Base-by-base conservation (phyloP, 2,329 filamentous ascomycete genomes). In the Fusarium kyushuense region DNA sequence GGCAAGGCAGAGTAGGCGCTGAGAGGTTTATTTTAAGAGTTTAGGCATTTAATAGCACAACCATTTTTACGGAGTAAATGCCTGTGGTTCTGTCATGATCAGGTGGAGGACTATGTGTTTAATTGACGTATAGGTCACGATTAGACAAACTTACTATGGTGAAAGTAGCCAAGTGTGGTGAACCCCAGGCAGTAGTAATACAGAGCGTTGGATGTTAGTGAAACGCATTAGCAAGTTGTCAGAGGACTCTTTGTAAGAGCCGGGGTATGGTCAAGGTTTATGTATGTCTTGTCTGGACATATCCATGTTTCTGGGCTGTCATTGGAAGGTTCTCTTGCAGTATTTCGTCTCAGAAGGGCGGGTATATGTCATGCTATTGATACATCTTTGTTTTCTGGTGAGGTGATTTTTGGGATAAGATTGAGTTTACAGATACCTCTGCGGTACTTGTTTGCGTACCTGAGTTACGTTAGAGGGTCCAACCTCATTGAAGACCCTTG, bases 1-100 rank as follows among this genome's bases (percentile, higher is more conserved):
- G 40, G 54, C 52, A 51, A 53, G 46, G 13, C n/a, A 62, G 54
- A 63, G 65, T 77, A 77, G 70, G 76, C 74, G 75, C 76, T 69
- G 69, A 58, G 68, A 57, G 55, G 58, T 60, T 41, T 58, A 51
- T 64, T 64, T 64, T 64, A 59, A 59, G 59, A 63, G 27, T 33
- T 35, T 21, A 21, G 54, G 41, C 17, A 42, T 33, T n/a, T 16
- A 45, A 40, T n/a, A 33, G 33, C 21, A 21, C 30, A 29, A 49
- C 46, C 19, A n/a, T 47, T 33, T 41, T 35, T 14, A 23, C 13
- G 29, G 10, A 16, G 25, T 35, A 29, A 32, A 27, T 52, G 30
- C 29, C 16, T 47, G 25, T 42, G 51, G 38, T 43, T 32, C 17
- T 29, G 9, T 27, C 16, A 51, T 30, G 33, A n/a, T 16, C 17